phyloP scores from a whole-genome alignment of 495 filamentous ascomycete genomes.

The Stereocaulon alpinum region DNA sequence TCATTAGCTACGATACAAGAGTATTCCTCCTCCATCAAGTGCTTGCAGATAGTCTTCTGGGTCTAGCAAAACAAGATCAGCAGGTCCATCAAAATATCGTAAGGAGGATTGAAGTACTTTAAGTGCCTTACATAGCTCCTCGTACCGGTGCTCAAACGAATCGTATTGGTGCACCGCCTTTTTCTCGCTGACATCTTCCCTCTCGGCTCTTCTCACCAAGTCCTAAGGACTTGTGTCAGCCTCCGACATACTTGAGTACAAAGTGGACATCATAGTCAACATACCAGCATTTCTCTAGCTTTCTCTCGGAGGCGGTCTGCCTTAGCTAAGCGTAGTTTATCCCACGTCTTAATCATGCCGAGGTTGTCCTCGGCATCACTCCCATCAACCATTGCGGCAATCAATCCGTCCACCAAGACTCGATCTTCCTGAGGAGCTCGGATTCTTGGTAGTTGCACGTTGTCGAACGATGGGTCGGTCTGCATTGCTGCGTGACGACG shows the following conservation, averaged over 20 bases:
- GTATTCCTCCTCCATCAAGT: conserved; percentile 29
- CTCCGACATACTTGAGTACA: neutral
- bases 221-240: neutral
- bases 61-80: neutral
- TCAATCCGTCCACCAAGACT: neutral
- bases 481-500: neutral
- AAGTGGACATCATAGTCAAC: neutral
- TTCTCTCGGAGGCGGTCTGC: conserved; percentile 15
- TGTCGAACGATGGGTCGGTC: too few relatives aligned
- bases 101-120: neutral
- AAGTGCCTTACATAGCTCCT: neutral
- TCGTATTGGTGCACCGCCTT: neutral
- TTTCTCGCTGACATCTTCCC: neutral
- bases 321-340: conserved; percentile 12
- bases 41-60: conserved; percentile 35
- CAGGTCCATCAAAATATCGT: neutral
- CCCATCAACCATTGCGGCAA: conserved; percentile 19
- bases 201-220: neutral
- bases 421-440: neutral
- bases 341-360: conserved; percentile 28
- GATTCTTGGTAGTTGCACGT: neutral
- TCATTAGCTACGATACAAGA: conserved; percentile 29
- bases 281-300: conserved; percentile 26
- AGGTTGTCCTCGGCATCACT: conserved; percentile 26
- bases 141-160: neutral